Conservation (phyloP, 2,329 filamentous ascomycete species). For the Aspergillus uvarum region DNA sequence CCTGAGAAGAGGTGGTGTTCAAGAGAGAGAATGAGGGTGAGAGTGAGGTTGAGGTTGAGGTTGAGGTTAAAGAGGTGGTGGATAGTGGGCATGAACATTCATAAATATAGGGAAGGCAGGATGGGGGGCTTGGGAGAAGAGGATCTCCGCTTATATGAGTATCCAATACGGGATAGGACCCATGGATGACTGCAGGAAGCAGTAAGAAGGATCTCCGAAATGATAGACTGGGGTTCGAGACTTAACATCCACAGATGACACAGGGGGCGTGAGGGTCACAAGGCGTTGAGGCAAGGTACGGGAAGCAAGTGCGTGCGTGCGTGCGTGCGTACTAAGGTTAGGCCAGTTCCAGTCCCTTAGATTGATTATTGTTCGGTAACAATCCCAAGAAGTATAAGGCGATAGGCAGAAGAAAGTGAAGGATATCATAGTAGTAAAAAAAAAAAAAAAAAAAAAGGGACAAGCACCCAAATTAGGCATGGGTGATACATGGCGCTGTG, state of each 20-base stretch:
- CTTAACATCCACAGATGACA: conserved; percentile 23
- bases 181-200: conserved; percentile 24
- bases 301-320: conserved; percentile 5
- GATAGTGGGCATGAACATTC: conserved; percentile 10
- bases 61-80: neutral
- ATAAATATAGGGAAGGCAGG: conserved; percentile 13
- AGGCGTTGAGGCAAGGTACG: conserved; percentile 25
- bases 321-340: neutral
- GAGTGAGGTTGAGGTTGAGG: neutral
- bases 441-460: conserved; percentile 23
- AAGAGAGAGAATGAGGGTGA: neutral
- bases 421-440: conserved; percentile 8
- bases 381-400: neutral
- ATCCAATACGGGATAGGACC: conserved; percentile 19
- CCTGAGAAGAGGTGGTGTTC: conserved; percentile 7
- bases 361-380: conserved; percentile 3
- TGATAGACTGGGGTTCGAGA: conserved; percentile 18
- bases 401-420: conserved; percentile 2
- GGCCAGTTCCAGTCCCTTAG: conserved; percentile 12
- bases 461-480: conserved; percentile 1
- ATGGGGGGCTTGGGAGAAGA: neutral
- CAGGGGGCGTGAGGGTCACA: conserved; percentile 22
- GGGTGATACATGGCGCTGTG: conserved; percentile 10
- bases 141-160: conserved; percentile 18
- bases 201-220: conserved; percentile 21